Evolutionary conservation across 768 basidiomycete genomes (phyloP).

Genomic region (Gyrodon lividus): DNA sequence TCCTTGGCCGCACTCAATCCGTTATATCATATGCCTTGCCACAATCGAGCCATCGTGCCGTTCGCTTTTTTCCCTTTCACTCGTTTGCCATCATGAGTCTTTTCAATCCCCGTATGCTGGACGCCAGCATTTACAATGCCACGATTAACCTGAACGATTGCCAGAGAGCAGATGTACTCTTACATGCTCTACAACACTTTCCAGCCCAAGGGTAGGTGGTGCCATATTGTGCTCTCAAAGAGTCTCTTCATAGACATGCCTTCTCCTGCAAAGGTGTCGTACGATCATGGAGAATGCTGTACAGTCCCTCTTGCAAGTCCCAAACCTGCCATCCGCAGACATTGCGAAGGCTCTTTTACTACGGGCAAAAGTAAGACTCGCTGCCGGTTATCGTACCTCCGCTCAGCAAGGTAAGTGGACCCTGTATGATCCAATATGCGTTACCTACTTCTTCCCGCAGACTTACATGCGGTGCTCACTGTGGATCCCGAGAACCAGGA

Average conservation of each 20-base stretch:
- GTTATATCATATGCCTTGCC: not conserved
- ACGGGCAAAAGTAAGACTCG: slow-evolving; percentile 64
- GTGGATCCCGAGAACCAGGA: slow-evolving; percentile 70
- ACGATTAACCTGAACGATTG: slow-evolving; percentile 54
- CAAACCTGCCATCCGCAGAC: slow-evolving; percentile 48
- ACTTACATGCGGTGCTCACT: slow-evolving; percentile 62
- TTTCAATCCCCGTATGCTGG: slow-evolving; percentile 76
- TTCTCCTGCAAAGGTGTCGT: slow-evolving; percentile 40
- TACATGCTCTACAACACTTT: slow-evolving; percentile 83
- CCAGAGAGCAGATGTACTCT: slow-evolving; percentile 67
- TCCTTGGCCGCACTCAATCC: not conserved
- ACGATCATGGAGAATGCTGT: slow-evolving; percentile 72
- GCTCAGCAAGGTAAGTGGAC: slow-evolving; percentile 57
- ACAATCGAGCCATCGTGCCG: not conserved
- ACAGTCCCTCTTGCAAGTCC: slow-evolving; percentile 64
- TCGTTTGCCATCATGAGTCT: slow-evolving; percentile 44
- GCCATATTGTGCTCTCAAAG: slow-evolving; percentile 3
- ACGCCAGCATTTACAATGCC: slow-evolving; percentile 73
- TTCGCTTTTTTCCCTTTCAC: not conserved
- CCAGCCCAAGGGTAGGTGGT: slow-evolving; percentile 60
- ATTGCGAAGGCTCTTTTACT: slow-evolving; percentile 61
- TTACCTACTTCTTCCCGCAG: slow-evolving; percentile 32
- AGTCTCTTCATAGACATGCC: slow-evolving; percentile 3
- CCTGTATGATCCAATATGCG: not conserved
- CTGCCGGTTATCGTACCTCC: slow-evolving; percentile 55